Percentiles rank a stretch among this genome's conserved stretches.
These are phyloP conservation scores for Ceriops zippeliana DNA, from an alignment of 345 rosid species.

Conservation along the genomic window DNA sequence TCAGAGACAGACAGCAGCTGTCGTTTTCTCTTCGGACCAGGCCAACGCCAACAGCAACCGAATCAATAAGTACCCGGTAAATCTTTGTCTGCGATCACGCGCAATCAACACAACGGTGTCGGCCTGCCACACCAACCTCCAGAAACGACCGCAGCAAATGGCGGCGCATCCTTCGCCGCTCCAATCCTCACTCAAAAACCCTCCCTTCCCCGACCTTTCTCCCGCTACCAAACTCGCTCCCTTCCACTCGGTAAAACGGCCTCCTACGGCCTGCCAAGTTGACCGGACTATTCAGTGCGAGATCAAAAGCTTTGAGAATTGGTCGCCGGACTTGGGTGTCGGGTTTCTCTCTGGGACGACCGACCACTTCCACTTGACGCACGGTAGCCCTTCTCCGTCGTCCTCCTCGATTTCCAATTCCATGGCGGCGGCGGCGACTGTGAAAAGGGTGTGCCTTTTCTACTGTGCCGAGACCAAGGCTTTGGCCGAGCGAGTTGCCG, in stretches of 20 bases:
- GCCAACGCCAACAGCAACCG: too few relatives aligned
- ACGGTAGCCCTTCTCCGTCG: constrained; percentile 21
- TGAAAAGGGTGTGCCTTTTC: constrained; percentile 70
- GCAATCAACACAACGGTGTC: too few relatives aligned
- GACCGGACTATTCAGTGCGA: constrained; percentile 29
- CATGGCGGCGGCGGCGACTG: constrained; percentile 43
- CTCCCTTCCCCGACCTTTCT: not conserved
- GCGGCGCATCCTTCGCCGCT: constrained; percentile 15
- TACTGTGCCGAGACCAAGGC: constrained; percentile 66
- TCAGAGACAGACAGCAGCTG: too few relatives aligned
- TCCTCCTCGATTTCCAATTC: constrained; percentile 45
- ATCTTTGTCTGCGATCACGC: too few relatives aligned
- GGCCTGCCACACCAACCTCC: too few relatives aligned
- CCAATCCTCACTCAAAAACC: not conserved
- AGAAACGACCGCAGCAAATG: constrained; percentile 7
- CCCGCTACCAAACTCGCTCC: not conserved
- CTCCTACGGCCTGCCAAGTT: not conserved
- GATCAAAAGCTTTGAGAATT: constrained; percentile 53
- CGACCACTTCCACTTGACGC: constrained; percentile 43
- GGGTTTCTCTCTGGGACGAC: constrained; percentile 44
- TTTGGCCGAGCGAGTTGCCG: constrained; percentile 78
- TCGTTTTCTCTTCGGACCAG: too few relatives aligned
- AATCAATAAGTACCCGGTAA: too few relatives aligned
- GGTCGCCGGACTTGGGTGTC: constrained; percentile 41
- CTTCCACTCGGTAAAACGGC: not conserved